Evolutionary conservation across 306 rosid genomes (phyloP), one percentile per base, ranked within the genome.

Genomic region (Malus domestica): DNA sequence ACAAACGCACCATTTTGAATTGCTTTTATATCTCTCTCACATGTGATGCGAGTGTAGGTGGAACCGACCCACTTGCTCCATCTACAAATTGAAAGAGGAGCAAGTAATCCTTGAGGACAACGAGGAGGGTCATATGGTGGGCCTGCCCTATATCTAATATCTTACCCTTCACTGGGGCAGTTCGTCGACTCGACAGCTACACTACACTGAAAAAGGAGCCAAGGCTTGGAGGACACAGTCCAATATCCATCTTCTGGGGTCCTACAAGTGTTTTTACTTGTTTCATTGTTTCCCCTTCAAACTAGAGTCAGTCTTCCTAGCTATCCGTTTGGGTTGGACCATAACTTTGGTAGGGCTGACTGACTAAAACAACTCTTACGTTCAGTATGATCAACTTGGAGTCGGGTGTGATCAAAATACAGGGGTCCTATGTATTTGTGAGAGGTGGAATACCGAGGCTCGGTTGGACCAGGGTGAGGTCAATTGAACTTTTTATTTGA

Each of bases 1-100:
- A 62, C 78, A 77, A 59, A 32, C 58, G 80, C 64, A 35, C 74
- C 72, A 83, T 65, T 79, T 45, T 7, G 74, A 63, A 69, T 81
- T 33, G 51, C 83, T 77, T 82, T 57, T 52, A 15, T 51, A 1
- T 57, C 62, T n/a, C 2, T 58, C 30, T 62, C 70, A 49, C 22
- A 60, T 60, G 45, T 61, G 59, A 38, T 35, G 8, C 40, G 27
- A 76, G 15, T 25, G 65, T 1, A 19, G 33, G 33, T 81, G 86
- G 80, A 83, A 80, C 76, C 76, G 80, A 78, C 79, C 77, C 81
- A 71, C 76, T 29, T 66, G n/a, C 30, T 60, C 78, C 75, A 79
- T 73, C 79, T 27, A 70, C 55, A 74, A 66, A 22, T 22, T 60
- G 62, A 61, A 13, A 33, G 27, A 61, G 45, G 65, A 75, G 82